These are phyloP conservation scores for Mangifera indica DNA, from an alignment of 345 rosid genomes.

Conservation along the genomic window DNA sequence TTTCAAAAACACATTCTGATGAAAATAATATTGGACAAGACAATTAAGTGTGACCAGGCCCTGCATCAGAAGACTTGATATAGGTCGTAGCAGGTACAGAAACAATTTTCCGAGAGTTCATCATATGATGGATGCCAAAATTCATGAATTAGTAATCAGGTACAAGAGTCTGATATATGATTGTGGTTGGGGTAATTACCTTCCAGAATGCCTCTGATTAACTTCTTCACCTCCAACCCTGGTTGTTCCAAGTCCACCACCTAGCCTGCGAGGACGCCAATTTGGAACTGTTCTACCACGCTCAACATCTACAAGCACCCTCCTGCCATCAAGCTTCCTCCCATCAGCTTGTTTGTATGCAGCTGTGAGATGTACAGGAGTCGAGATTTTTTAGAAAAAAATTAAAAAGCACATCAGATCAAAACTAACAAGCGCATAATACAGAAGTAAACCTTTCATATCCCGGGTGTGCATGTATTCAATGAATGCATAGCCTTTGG, in stretches of 20 bases:
- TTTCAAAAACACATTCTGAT: neutral
- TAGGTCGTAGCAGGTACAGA: neutral
- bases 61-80: neutral
- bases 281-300: slow-evolving; percentile 99
- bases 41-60: neutral
- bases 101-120: no score
- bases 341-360: slow-evolving; percentile 99
- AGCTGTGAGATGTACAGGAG: slow-evolving; percentile 42
- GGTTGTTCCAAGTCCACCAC: slow-evolving; percentile 98
- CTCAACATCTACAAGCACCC: slow-evolving; percentile 98
- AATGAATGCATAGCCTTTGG: slow-evolving; percentile 94
- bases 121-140: neutral
- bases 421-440: neutral
- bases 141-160: no score
- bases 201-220: slow-evolving; percentile 46
- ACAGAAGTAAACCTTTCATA: slow-evolving; percentile 70
- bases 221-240: slow-evolving; percentile 86
- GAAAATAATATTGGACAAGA: neutral
- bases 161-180: neutral
- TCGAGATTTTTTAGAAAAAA: slow-evolving; percentile 16
- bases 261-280: slow-evolving; percentile 98
- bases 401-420: neutral
- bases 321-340: slow-evolving; percentile 93
- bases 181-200: slow-evolving; percentile 28
- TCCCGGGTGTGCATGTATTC: slow-evolving; percentile 94